Conservation (phyloP, 768 basidiomycete genomes). For the Russula emetica region DNA sequence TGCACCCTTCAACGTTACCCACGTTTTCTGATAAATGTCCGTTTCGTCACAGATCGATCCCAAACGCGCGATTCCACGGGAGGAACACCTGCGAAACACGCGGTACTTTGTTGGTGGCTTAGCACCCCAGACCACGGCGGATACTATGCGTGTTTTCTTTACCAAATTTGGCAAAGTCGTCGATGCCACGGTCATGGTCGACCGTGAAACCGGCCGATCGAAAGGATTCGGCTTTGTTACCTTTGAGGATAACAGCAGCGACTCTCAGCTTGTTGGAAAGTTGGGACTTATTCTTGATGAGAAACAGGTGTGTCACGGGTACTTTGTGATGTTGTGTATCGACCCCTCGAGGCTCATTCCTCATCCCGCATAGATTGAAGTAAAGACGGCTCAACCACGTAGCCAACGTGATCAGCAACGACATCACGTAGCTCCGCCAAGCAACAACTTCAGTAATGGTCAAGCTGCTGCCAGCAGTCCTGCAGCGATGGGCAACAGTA, state of each 20-base stretch:
- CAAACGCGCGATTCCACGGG: constrained; percentile 96
- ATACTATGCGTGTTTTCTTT: constrained; percentile 91
- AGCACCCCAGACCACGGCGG: constrained; percentile 86
- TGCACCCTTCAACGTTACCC: constrained; percentile 11
- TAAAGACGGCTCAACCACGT: constrained; percentile 92
- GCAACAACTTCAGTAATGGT: constrained; percentile 29
- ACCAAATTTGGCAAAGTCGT: constrained; percentile 92
- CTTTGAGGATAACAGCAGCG: constrained; percentile 87
- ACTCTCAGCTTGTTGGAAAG: constrained; percentile 84
- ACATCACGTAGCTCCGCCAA: constrained; percentile 17
- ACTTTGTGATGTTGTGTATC: background rate
- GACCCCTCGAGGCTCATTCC: background rate
- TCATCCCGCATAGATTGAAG: constrained; percentile 68
- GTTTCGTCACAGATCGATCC: constrained; percentile 78
- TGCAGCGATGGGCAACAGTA: constrained; percentile 36
- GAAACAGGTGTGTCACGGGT: constrained; percentile 63
- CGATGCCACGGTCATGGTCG: constrained; percentile 98
- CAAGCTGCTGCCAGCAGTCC: constrained; percentile 30
- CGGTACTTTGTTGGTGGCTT: constrained; percentile 97
- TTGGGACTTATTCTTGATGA: constrained; percentile 80
- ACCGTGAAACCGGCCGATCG: constrained; percentile 89
- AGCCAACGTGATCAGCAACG: constrained; percentile 68
- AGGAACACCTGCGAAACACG: constrained; percentile 89
- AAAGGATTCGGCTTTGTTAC: constrained; percentile 99
- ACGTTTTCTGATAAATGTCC: constrained; percentile 9